A percentile compares a stretch with the other conserved stretches of the same genome.
Conservation (phyloP, 176 grass and related monocot species). For the Dactylis glomerata region DNA sequence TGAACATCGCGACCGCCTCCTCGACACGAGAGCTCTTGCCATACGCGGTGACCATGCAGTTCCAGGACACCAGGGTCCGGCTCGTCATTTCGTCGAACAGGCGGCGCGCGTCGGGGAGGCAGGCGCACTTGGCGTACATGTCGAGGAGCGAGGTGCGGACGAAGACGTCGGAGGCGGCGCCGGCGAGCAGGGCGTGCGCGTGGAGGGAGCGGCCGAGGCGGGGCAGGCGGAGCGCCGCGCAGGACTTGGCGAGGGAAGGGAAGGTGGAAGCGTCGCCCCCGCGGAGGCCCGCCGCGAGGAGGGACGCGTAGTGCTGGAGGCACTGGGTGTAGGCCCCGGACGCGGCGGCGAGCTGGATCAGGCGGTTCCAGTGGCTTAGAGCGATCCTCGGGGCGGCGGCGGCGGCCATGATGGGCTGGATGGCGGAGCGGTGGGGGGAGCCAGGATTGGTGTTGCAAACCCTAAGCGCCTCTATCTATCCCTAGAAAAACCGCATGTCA, state of each 20-base stretch:
- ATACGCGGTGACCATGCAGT: constrained; percentile 54
- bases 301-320: constrained; percentile 46
- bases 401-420: constrained; percentile 10
- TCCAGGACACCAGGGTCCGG: constrained; percentile 52
- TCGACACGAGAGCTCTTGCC: constrained; percentile 4
- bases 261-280: constrained; percentile 55
- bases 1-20: constrained; percentile 34
- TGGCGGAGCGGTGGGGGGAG: no score
- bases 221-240: constrained; percentile 45
- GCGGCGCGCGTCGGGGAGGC: constrained; percentile 42
- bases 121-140: constrained; percentile 56
- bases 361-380: constrained; percentile 40
- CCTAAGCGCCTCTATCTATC: not conserved
- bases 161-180: constrained; percentile 35
- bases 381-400: not conserved
- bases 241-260: constrained; percentile 68
- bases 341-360: constrained; percentile 40
- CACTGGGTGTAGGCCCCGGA: constrained; percentile 31
- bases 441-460: not conserved
- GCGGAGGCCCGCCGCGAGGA: constrained; percentile 39
- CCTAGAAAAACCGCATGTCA: not conserved
- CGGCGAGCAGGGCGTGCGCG: constrained; percentile 33
- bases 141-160: constrained; percentile 57
- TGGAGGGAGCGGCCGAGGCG: constrained; percentile 47
- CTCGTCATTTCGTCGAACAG: constrained; percentile 56